A percentile compares a stretch with the other conserved stretches of the same genome.
Conservation (phyloP, 2,329 filamentous ascomycete genomes). For the Ophiosphaerella herpotricha region DNA sequence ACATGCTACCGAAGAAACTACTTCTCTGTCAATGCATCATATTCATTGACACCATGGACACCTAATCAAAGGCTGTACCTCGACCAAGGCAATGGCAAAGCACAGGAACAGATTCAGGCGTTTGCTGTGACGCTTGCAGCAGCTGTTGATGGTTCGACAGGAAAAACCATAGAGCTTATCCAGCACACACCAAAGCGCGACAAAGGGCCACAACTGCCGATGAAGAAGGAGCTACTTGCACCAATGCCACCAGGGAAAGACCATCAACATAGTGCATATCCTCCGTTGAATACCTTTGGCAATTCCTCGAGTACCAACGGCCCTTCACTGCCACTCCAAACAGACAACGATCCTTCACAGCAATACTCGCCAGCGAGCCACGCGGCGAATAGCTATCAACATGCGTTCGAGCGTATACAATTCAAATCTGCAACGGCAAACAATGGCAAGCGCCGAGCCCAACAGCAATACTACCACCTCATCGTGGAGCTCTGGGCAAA, state of each 20-base stretch:
- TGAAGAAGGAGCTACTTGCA: slow-evolving; percentile 71
- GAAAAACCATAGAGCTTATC: slow-evolving; percentile 80
- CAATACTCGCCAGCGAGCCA: slow-evolving; percentile 43
- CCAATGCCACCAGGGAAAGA: slow-evolving; percentile 64
- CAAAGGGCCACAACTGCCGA: slow-evolving; percentile 77
- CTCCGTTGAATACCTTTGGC: slow-evolving; percentile 46
- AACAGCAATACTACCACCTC: slow-evolving; percentile 92
- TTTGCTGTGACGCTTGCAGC: slow-evolving; percentile 87
- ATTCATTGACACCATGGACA: slow-evolving; percentile 68
- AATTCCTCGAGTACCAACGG: slow-evolving; percentile 37
- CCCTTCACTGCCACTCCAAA: slow-evolving; percentile 51
- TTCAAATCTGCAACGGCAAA: slow-evolving; percentile 95
- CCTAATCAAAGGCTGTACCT: slow-evolving; percentile 62
- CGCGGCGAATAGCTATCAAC: slow-evolving; percentile 48
- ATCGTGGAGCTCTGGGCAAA: slow-evolving; percentile 67
- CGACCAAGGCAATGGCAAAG: slow-evolving; percentile 51
- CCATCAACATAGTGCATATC: slow-evolving; percentile 46
- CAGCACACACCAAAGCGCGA: slow-evolving; percentile 92
- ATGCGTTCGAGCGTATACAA: slow-evolving; percentile 84
- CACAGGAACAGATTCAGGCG: slow-evolving; percentile 65
- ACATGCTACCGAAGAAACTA: slow-evolving; percentile 93
- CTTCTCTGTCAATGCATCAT: slow-evolving; percentile 83
- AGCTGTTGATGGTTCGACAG: slow-evolving; percentile 74
- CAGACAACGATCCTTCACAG: slow-evolving; percentile 35
- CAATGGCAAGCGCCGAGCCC: slow-evolving; percentile 86